A percentile compares a stretch with the other conserved stretches of the same genome.
phyloP scores from a whole-genome alignment of 2,329 filamentous ascomycete genomes.

The Calonectria montana region DNA sequence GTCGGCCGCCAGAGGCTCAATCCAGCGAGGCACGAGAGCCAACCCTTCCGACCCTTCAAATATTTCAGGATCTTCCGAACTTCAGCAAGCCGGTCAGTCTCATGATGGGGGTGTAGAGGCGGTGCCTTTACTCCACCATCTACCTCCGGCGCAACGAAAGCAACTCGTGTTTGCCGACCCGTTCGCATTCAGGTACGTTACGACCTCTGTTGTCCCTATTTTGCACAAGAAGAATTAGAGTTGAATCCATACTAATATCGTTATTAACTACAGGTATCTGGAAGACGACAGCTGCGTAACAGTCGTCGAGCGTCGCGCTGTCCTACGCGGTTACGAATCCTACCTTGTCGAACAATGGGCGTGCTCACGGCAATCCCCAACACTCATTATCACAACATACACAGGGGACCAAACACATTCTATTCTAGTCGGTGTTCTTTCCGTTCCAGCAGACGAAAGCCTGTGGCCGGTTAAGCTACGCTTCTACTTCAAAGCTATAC shows the following conservation, averaged over 20 bases:
- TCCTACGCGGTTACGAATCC: slow-evolving; percentile 86
- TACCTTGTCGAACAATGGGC: slow-evolving; percentile 99
- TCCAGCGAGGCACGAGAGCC: slow-evolving; percentile 38
- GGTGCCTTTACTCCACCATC: slow-evolving; percentile 19
- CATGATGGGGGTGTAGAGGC: slow-evolving; percentile 29
- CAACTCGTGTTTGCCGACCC: slow-evolving; percentile 69
- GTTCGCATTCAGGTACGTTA: slow-evolving; percentile 63
- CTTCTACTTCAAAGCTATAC: slow-evolving; percentile 87
- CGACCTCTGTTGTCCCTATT: neutral
- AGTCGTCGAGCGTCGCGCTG: slow-evolving; percentile 77
- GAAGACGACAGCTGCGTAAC: slow-evolving; percentile 84
- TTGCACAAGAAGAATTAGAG: neutral
- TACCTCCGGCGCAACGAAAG: slow-evolving; percentile 46
- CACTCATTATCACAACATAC: slow-evolving; percentile 91
- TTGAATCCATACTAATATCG: slow-evolving; percentile 22
- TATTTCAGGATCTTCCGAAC: slow-evolving; percentile 31
- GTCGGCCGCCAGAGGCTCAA: slow-evolving; percentile 30
- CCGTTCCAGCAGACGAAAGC: slow-evolving; percentile 82
- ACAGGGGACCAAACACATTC: slow-evolving; percentile 86
- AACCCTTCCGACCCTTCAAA: slow-evolving; percentile 34
- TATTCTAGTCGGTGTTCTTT: slow-evolving; percentile 83
- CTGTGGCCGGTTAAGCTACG: slow-evolving; percentile 83
- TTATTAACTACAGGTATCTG: slow-evolving; percentile 74
- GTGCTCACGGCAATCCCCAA: slow-evolving; percentile 89
- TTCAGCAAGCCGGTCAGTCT: slow-evolving; percentile 19